phyloP scores from a whole-genome alignment of 495 filamentous ascomycete genomes.

The Pyronema omphalodes region DNA sequence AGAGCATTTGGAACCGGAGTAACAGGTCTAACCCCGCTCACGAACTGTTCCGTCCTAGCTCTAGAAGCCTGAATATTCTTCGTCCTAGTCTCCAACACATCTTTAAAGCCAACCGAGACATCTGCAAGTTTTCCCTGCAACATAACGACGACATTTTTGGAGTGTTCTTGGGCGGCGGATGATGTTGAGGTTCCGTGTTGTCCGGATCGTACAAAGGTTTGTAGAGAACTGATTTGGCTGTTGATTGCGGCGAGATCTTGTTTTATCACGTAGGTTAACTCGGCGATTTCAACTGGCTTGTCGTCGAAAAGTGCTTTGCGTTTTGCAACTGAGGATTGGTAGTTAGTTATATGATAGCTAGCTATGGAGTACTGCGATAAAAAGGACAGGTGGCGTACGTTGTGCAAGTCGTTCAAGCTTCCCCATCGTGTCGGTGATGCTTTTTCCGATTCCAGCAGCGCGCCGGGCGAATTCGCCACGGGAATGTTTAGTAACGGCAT shows the following conservation, averaged over 20 bases:
- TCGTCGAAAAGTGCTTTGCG: constrained; percentile 96
- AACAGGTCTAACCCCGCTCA: constrained; percentile 40
- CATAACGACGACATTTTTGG: constrained; percentile 88
- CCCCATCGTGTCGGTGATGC: constrained; percentile 78
- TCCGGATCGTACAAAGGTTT: constrained; percentile 40
- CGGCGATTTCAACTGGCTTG: constrained; percentile 86
- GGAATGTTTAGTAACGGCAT: constrained; percentile 16
- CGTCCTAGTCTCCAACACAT: constrained; percentile 86
- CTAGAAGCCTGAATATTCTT: constrained; percentile 96
- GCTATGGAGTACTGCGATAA: not conserved
- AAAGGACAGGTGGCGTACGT: constrained; percentile 31
- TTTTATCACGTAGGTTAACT: constrained; percentile 91
- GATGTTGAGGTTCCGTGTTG: constrained; percentile 69
- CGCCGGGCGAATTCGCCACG: constrained; percentile 75
- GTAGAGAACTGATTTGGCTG: constrained; percentile 62
- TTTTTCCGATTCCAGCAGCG: constrained; percentile 76
- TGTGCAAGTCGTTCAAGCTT: constrained; percentile 86
- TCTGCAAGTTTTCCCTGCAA: constrained; percentile 89
- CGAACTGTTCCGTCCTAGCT: constrained; percentile 85
- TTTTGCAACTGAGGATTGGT: constrained; percentile 49
- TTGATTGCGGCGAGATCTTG: constrained; percentile 86
- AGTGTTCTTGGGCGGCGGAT: constrained; percentile 55
- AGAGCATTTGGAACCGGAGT: not conserved
- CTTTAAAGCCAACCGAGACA: constrained; percentile 87
- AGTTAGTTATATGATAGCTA: not conserved